These are phyloP conservation scores for Phytophthora foliorum DNA, from an alignment of 352 stramenopile genomes.

Conservation along the genomic window DNA sequence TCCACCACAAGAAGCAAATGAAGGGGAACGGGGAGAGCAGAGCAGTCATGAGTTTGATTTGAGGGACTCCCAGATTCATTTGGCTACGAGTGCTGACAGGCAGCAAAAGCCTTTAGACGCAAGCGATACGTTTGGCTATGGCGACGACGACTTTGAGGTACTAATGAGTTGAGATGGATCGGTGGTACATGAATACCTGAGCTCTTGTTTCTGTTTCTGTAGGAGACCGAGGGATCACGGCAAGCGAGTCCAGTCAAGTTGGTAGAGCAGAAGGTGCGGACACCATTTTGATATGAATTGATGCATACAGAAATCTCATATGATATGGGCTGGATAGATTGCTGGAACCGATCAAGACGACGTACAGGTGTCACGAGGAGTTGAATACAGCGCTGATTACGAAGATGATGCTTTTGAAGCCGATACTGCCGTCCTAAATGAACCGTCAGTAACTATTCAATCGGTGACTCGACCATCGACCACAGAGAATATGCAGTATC, in stretches of 20 bases:
- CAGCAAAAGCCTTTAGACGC: constrained; percentile 14
- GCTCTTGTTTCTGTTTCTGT: background rate
- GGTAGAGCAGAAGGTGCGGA: constrained; percentile 9
- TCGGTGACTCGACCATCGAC: constrained; percentile 3
- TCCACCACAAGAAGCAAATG: background rate
- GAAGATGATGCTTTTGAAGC: constrained; percentile 59
- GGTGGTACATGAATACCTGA: background rate
- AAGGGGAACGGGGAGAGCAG: constrained; percentile 3
- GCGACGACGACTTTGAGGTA: constrained; percentile 83
- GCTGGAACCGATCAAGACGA: background rate
- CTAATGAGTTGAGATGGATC: background rate
- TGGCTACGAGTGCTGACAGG: constrained; percentile 4
- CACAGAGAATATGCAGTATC: constrained; percentile 5
- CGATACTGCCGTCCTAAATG: constrained; percentile 4
- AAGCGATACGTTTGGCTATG: constrained; percentile 71
- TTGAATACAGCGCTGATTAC: constrained; percentile 41
- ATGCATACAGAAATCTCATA: background rate
- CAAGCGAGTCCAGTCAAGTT: background rate
- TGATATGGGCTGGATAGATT: constrained; percentile 1
- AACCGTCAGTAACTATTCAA: constrained; percentile 1
- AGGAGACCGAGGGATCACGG: constrained; percentile 28
- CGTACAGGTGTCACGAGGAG: background rate
- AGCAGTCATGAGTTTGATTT: constrained; percentile 8
- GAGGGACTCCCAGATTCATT: constrained; percentile 10
- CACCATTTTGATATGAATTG: background rate